Evolutionary conservation across 805 yeast species (phyloP), one percentile per base, ranked within the genome.

Genomic region (Cyberlindnera maritima): DNA sequence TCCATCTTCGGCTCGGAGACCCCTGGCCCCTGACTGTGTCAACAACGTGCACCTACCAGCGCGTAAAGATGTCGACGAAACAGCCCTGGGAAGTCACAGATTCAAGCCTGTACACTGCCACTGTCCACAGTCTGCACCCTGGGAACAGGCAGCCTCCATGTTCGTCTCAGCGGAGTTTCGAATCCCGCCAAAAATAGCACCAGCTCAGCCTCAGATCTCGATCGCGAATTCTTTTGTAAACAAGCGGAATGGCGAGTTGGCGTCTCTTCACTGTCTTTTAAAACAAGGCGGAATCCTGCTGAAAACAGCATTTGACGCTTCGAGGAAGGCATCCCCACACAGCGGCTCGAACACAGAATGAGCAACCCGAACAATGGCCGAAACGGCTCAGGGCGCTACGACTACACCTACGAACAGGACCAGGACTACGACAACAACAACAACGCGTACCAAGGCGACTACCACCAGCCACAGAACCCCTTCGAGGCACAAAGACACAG

Each of bases 401-500:
- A 33, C 42, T 38, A 41, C 25, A 9, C 5, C 29, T n/a, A n/a
- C n/a, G n/a, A n/a, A n/a, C n/a, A n/a, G n/a, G 41, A 41, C 34
- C 23, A 36, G 37, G 26, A 32, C 48, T 37, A 40, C 19, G 36
- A 43, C 26, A 40, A 48, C 13, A 44, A 41, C 34, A 39, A 44
- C 14, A 29, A 46, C 26, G 39, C 26, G 13, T 36, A 43, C 33
- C 39, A 36, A 11, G 39, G 44, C 8, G 47, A 54, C 21, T 48
- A 46, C 43, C 43, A 39, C 36, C 48, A 49, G 39, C 55, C 51
- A 5, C 21, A 36, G 25, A 32, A 46, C 42, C 49, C 54, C 17
- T 59, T 60, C n/a, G 59, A 57, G 32, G 3, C 25, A 5, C 25
- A 36, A 5, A n/a, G 45, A 25, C 29, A 17, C 45, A 45, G 46